A percentile compares a stretch with the other conserved stretches of the same genome.
Evolutionary conservation across 169 alveolate genomes (phyloP).

Genomic region (Cardiosporidium cionae): DNA sequence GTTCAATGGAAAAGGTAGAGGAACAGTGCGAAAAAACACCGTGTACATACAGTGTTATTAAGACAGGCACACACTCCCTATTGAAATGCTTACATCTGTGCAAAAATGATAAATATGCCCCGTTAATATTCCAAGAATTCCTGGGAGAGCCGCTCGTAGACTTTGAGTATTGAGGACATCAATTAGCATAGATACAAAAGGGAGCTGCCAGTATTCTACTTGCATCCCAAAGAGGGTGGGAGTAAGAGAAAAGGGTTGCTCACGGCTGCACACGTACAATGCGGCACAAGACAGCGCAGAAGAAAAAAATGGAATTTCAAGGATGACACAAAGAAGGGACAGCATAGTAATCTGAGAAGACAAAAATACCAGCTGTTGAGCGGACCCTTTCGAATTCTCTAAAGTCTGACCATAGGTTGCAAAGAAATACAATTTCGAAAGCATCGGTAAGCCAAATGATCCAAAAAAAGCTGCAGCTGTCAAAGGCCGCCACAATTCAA

Average conservation of each 20-base stretch:
- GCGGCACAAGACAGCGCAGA: neutral
- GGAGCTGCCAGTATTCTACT: conserved; percentile 2
- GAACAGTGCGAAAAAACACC: no score
- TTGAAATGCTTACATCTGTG: conserved; percentile 16
- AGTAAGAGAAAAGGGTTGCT: neutral
- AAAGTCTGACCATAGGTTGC: neutral
- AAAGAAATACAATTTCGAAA: neutral
- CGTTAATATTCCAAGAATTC: conserved; percentile 6
- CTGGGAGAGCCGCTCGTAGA: conserved; percentile 11
- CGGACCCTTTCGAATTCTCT: neutral
- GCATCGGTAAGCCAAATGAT: neutral
- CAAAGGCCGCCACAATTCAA: conserved; percentile 24
- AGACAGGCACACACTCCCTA: no score
- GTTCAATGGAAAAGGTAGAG: no score
- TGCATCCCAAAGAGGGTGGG: neutral
- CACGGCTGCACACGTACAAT: neutral
- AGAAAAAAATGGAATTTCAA: conserved; percentile 11
- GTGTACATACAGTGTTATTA: no score
- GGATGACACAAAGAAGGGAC: neutral
- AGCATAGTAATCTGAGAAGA: neutral
- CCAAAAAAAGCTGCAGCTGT: conserved; percentile 21
- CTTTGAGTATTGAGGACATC: conserved; percentile 17
- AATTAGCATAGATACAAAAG: neutral
- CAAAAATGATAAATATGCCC: conserved; percentile 8
- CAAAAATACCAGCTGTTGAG: neutral